Base-by-base conservation (phyloP, 2,329 filamentous ascomycete species). In the Alternaria sp. region DNA sequence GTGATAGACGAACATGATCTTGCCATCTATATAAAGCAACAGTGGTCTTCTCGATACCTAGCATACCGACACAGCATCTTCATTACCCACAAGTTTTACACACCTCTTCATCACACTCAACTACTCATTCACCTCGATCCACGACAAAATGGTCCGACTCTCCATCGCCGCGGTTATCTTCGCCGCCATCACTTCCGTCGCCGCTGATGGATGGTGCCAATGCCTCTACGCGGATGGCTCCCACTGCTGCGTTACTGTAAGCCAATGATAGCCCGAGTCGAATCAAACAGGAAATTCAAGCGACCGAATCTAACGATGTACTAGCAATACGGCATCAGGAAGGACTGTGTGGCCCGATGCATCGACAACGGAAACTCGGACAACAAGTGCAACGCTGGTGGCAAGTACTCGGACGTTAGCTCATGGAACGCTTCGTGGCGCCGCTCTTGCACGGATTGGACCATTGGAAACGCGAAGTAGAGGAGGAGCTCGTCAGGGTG, bases 161-260 rank as follows among this genome's bases (percentile, higher is more conserved):
- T 54, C 57, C 5, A 46, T 53, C 49, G 30, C 53, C 49, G 37
- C 47, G 6, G 47, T 53, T 11, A 25, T 54, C 57, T 45, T 59
- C 47, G 25, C 47, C 37, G 37, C 57, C n/a, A 37, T 59, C 37
- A 25, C 47, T 45, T 54, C 37, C 33, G 57, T 53, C 57, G 47
- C 57, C 37, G 57, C 57, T 18, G 47, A 59, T 25, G 47, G 57
- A 53, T 59, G 9, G 18, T 59, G 57, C 26, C 57, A 59, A 53
- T 59, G 57, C 18, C 57, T 59, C 37, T 59, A 23, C 49, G n/a
- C 33, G n/a, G 47, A 59, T 18, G 57, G 57, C 41, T 59, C 57
- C 47, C 57, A 59, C 47, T 59, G 57, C 57, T 59, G 57, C 57
- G 57, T 59, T 33, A 33, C 21, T 59, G 57, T 54, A 59, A 54